These are phyloP conservation scores for Penicillium flavigenum DNA, from an alignment of 495 filamentous ascomycete species.

Conservation along the genomic window DNA sequence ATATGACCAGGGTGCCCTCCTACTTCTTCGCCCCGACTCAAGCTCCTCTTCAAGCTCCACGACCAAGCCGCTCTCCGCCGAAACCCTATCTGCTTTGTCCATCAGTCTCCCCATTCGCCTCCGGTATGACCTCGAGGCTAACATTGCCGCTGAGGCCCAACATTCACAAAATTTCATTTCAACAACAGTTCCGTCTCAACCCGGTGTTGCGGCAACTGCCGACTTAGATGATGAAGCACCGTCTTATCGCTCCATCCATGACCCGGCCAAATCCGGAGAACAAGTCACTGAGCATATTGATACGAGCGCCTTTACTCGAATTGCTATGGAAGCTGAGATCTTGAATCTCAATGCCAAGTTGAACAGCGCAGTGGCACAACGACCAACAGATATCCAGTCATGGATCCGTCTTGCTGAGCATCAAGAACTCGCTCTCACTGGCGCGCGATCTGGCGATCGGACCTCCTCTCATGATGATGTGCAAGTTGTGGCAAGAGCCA, in stretches of 20 bases:
- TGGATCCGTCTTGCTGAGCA: slow-evolving; percentile 78
- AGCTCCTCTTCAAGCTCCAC: neutral
- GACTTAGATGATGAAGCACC: slow-evolving; percentile 49
- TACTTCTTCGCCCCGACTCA: slow-evolving; percentile 39
- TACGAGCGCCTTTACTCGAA: slow-evolving; percentile 1
- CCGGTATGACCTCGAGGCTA: neutral
- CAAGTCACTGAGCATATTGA: slow-evolving; percentile 28
- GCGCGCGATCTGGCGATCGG: slow-evolving; percentile 36
- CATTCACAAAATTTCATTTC: neutral
- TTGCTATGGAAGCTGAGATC: slow-evolving; percentile 40
- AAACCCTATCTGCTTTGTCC: neutral
- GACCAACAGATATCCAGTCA: slow-evolving; percentile 62
- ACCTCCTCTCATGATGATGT: slow-evolving; percentile 59
- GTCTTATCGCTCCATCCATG: slow-evolving; percentile 70
- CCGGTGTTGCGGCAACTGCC: neutral
- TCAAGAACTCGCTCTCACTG: slow-evolving; percentile 62
- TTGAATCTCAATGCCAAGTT: slow-evolving; percentile 57
- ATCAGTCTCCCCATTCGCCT: slow-evolving; percentile 18
- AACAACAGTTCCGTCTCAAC: neutral
- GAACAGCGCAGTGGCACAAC: slow-evolving; percentile 54
- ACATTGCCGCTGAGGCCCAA: neutral
- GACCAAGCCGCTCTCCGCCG: slow-evolving; percentile 2
- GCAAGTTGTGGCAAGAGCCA: slow-evolving; percentile 70
- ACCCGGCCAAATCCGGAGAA: slow-evolving; percentile 55
- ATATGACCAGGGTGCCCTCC: slow-evolving; percentile 44